Percentiles rank a stretch among this genome's conserved stretches.
Conservation (phyloP, 495 filamentous ascomycete species). For the Amorphotheca resinae region DNA sequence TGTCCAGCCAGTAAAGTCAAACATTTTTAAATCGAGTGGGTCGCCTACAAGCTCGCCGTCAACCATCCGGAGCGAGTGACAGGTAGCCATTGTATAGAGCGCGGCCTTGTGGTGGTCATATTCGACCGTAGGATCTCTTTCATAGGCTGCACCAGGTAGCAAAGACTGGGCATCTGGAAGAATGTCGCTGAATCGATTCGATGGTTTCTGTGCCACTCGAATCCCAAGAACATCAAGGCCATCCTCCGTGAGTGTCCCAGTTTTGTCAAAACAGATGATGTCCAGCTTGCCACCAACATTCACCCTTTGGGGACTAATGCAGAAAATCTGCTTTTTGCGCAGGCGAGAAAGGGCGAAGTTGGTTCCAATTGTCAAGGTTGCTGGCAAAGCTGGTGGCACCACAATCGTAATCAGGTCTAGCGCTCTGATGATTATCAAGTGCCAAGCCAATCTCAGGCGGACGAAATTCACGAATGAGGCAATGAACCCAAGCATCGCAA, state of each 20-base stretch:
- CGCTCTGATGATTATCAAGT: constrained; percentile 80
- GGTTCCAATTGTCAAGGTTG: constrained; percentile 90
- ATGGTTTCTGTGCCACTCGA: constrained; percentile 53
- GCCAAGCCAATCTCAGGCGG: constrained; percentile 67
- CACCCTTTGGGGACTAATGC: constrained; percentile 91
- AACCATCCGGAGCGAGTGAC: constrained; percentile 78
- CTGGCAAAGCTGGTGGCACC: constrained; percentile 92
- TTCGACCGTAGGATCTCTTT: constrained; percentile 41
- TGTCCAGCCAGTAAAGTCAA: constrained; percentile 89
- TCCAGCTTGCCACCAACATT: constrained; percentile 95
- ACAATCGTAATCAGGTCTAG: constrained; percentile 96
- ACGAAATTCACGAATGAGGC: constrained; percentile 91
- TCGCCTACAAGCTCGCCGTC: constrained; percentile 86
- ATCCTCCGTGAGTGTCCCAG: constrained; percentile 93
- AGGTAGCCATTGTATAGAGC: constrained; percentile 93
- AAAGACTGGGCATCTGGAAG: constrained; percentile 36
- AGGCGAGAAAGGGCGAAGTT: constrained; percentile 86
- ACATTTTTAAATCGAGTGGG: constrained; percentile 97
- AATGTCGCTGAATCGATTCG: constrained; percentile 39
- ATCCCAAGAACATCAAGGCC: constrained; percentile 90
- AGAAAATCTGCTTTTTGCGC: constrained; percentile 82
- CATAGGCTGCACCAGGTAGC: constrained; percentile 40
- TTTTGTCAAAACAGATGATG: constrained; percentile 97
- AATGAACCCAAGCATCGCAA: constrained; percentile 78
- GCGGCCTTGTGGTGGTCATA: constrained; percentile 55